Base-by-base conservation (phyloP, 805 yeast species). In the Kregervanrija pseudodelftensis region DNA sequence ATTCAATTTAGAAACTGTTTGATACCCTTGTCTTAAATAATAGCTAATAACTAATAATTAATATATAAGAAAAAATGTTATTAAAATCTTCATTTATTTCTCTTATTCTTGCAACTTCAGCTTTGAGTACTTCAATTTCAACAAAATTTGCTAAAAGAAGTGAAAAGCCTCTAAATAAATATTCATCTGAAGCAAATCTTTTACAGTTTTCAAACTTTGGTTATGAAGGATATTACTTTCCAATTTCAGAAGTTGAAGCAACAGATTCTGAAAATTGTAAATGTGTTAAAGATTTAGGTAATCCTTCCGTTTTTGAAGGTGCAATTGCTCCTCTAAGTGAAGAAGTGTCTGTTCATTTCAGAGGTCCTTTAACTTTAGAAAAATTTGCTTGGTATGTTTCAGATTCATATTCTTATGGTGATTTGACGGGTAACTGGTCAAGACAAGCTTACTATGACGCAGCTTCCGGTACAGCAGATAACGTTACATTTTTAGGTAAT, bases 291-390 rank as follows among this genome's bases (percentile, higher is more conserved):
- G 64, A 70, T 46, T 46, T 50, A 7, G 59, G 63, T 12, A 59
- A 50, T 16, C 62, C 65, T 22, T 37, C 40, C n/a, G 28, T 55
- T 7, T 78, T 79, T 51, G 64, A 72, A 9, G 91, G 91, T 17
- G 46, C 76, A 17, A 77, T 80, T 56, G 65, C 88, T 30, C 93
- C 93, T 5, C 58, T 83, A 35, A 67, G 82, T 58, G 80, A 74
- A 52, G 89, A 79, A 58, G 68, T 84, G 22, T 79, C 88, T 3
- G 87, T 84, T 12, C 93, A 84, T 59, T 77, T 84, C 60, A 74
- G 93, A 66, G 93, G 93, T 39, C 93, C 93, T 8, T 59, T 84
- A 48, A 65, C 72, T 12, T 67, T 84, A 56, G 62, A 66, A 48
- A 72, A 76, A 54, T 84, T 83, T 58, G 90, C 79, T 4, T 79